Evolutionary conservation across 148 eudicot species (phyloP).

Genomic region (Vaccinium myrtillus): DNA sequence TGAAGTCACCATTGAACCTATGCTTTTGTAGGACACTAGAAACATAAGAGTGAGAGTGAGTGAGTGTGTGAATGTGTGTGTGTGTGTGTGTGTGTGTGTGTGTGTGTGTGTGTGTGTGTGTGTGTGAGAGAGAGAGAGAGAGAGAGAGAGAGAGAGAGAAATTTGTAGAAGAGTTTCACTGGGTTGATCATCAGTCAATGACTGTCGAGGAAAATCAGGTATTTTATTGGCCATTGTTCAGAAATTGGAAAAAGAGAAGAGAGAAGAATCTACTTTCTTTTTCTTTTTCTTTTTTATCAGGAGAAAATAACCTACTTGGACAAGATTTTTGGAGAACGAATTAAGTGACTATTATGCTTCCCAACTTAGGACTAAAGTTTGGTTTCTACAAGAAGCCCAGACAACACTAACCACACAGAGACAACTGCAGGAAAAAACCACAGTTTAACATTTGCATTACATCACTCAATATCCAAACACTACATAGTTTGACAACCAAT

Average conservation of each 20-base stretch:
- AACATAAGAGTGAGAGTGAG: not conserved
- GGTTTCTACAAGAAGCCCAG: not conserved
- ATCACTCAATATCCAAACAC: not conserved
- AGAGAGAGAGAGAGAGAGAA: not conserved
- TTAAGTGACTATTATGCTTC: not conserved
- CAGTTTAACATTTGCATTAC: too few relatives aligned
- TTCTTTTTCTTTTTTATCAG: too few relatives aligned
- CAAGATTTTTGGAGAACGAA: not conserved
- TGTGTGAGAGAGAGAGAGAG: not conserved
- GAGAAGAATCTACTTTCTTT: not conserved
- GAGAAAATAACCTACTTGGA: not conserved
- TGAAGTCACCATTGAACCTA: conserved; percentile 7
- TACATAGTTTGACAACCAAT: not conserved
- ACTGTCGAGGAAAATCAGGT: not conserved
- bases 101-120: too few relatives aligned
- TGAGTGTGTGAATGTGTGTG: not conserved
- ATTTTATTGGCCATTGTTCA: not conserved
- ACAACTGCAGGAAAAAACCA: not conserved
- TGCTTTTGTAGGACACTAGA: not conserved
- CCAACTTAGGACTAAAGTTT: not conserved
- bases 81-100: not conserved
- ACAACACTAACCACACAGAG: not conserved
- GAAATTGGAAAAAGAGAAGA: not conserved
- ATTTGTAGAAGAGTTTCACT: not conserved
- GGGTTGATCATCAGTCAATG: not conserved